Percentiles rank a stretch among this genome's conserved stretches.
Evolutionary conservation across 805 yeast species (phyloP).

Genomic region (Isabelozyma heimii): DNA sequence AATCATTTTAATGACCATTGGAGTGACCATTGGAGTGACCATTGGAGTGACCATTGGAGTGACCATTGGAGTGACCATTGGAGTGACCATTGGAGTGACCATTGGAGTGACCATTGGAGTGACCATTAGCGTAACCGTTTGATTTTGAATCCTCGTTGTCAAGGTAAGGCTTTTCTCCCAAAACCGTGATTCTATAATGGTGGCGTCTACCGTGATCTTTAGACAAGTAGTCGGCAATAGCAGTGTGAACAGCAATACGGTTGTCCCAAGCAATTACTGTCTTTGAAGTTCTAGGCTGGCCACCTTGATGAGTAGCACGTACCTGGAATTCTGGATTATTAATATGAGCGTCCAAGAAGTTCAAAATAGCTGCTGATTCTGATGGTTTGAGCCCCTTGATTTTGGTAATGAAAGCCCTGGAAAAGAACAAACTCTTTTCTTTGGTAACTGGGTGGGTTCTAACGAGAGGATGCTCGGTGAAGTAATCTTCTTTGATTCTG

Average conservation of each 20-base stretch:
- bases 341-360: slow-evolving; percentile 19
- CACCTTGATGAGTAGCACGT: slow-evolving; percentile 21
- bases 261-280: slow-evolving; percentile 26
- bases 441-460: slow-evolving; percentile 28
- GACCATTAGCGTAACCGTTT: slow-evolving; percentile 7
- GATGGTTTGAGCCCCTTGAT: slow-evolving; percentile 20
- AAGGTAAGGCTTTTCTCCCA: slow-evolving; percentile 24
- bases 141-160: not conserved
- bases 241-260: slow-evolving; percentile 19
- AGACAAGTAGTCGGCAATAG: slow-evolving; percentile 19
- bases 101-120: not conserved
- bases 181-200: slow-evolving; percentile 22
- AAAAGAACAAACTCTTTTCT: slow-evolving; percentile 19
- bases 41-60: not conserved
- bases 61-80: not conserved
- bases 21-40: not conserved
- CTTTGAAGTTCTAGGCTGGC: slow-evolving; percentile 10
- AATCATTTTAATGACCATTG: not conserved
- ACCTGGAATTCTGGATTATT: slow-evolving; percentile 24
- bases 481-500: slow-evolving; percentile 16
- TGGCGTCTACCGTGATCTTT: slow-evolving; percentile 21
- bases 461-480: slow-evolving; percentile 25
- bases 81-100: not conserved
- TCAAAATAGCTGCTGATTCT: slow-evolving; percentile 19
- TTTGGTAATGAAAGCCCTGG: slow-evolving; percentile 17